Evolutionary conservation across 2,329 filamentous ascomycete genomes (phyloP).

Genomic region (Penicillium sp.): DNA sequence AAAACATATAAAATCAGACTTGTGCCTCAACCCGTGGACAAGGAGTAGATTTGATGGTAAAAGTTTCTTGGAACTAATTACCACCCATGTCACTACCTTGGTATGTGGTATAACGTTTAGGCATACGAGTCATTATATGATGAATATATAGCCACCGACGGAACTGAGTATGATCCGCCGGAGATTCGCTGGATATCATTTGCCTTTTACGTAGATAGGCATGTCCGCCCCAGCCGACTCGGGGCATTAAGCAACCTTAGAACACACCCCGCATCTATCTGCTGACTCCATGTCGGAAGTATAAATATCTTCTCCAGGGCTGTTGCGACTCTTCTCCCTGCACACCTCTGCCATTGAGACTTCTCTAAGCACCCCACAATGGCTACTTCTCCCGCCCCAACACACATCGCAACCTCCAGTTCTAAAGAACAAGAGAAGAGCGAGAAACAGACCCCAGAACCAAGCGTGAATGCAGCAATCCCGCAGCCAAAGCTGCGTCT

Average conservation of each 20-base stretch:
- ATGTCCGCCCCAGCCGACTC: neutral
- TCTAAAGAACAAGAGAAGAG: neutral
- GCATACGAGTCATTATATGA: too few species aligned
- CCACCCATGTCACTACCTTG: too few species aligned
- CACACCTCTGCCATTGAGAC: too few species aligned
- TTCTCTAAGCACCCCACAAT: slow-evolving; percentile 8
- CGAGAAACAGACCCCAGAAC: slow-evolving; percentile 2
- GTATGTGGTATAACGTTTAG: too few species aligned
- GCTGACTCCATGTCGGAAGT: neutral
- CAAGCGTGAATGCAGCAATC: slow-evolving; percentile 4
- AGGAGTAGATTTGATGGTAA: too few species aligned
- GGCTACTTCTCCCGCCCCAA: slow-evolving; percentile 11
- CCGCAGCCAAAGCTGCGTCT: slow-evolving; percentile 40
- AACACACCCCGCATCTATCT: neutral
- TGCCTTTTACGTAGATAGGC: neutral
- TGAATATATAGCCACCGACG: too few species aligned
- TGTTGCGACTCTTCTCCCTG: neutral
- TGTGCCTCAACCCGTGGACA: too few species aligned
- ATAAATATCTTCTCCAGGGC: neutral
- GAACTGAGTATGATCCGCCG: too few species aligned
- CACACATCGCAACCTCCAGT: slow-evolving; percentile 21
- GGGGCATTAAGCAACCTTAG: neutral
- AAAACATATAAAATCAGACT: too few species aligned
- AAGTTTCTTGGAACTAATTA: too few species aligned
- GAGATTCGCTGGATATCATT: neutral